Percentiles rank a stretch among this genome's conserved stretches.
Conservation (phyloP, 495 filamentous ascomycete genomes). For the Aspergillus steynii region DNA sequence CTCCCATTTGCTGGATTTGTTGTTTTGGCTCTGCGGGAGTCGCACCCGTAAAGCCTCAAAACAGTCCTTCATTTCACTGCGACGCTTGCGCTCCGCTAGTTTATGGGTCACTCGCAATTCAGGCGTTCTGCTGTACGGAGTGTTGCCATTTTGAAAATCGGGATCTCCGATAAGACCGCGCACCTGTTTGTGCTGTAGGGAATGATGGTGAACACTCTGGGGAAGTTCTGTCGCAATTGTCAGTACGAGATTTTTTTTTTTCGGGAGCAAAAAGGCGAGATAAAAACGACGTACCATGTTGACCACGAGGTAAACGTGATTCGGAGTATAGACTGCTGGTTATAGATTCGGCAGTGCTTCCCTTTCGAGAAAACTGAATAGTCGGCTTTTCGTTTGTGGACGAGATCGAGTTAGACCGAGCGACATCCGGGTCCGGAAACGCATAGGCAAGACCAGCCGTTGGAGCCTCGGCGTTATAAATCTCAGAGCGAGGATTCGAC, state of each 20-base stretch:
- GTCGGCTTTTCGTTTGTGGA: slow-evolving; percentile 54
- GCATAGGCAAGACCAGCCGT: slow-evolving; percentile 82
- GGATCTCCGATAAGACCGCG: slow-evolving; percentile 64
- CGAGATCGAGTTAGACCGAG: slow-evolving; percentile 52
- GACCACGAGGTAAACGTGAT: slow-evolving; percentile 67
- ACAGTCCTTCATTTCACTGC: slow-evolving; percentile 97
- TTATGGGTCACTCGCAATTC: slow-evolving; percentile 96
- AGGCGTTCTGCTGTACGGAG: slow-evolving; percentile 91
- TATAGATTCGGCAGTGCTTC: slow-evolving; percentile 71
- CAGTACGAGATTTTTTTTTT: neutral
- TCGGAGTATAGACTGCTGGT: slow-evolving; percentile 75
- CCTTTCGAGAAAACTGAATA: slow-evolving; percentile 60
- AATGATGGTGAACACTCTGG: slow-evolving; percentile 67
- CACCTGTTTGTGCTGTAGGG: slow-evolving; percentile 72
- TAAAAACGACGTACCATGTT: slow-evolving; percentile 50
- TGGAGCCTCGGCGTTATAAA: slow-evolving; percentile 77
- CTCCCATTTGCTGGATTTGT: slow-evolving; percentile 99
- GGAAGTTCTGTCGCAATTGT: slow-evolving; percentile 42
- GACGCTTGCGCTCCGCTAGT: slow-evolving; percentile 89
- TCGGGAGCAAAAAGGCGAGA: neutral
- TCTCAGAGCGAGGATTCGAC: slow-evolving; percentile 72
- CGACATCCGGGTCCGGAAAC: slow-evolving; percentile 74
- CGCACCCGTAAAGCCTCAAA: slow-evolving; percentile 84
- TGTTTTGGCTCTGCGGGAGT: slow-evolving; percentile 82
- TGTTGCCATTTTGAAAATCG: slow-evolving; percentile 53